These are phyloP conservation scores for Trifolium fragiferum DNA, from an alignment of 306 rosid species.

Conservation along the genomic window DNA sequence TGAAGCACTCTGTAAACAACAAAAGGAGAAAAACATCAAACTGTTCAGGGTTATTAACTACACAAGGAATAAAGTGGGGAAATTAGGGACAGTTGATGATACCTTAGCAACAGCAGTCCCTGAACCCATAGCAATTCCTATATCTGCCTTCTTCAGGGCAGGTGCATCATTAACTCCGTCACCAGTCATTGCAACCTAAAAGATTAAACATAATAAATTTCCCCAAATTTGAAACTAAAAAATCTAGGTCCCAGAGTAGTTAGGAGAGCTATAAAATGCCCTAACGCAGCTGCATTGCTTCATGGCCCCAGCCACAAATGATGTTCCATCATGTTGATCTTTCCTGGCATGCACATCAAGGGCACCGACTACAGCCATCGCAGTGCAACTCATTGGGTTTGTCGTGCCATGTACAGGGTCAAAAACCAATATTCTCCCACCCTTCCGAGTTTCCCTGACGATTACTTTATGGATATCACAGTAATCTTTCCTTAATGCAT, in stretches of 20 bases:
- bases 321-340: background rate
- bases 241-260: slow-evolving; percentile 7
- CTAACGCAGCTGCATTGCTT: slow-evolving; percentile 17
- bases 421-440: background rate
- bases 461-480: background rate
- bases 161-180: slow-evolving; percentile 99
- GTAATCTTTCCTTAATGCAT: background rate
- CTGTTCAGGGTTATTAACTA: slow-evolving; percentile 37
- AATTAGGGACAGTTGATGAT: slow-evolving; percentile 30
- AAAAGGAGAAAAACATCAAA: slow-evolving; percentile 4
- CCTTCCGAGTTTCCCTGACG: background rate
- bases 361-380: background rate
- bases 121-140: slow-evolving; percentile 99
- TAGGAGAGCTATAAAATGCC: slow-evolving; percentile 1
- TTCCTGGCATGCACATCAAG: slow-evolving; percentile 10
- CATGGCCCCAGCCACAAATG: slow-evolving; percentile 8
- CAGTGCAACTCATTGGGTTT: slow-evolving; percentile 3
- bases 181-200: slow-evolving; percentile 99
- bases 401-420: background rate
- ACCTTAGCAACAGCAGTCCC: slow-evolving; percentile 99
- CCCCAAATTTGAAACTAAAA: slow-evolving; percentile 27
- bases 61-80: background rate
- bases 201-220: slow-evolving; percentile 35
- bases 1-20: slow-evolving; percentile 78
- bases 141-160: slow-evolving; percentile 95